Evolutionary conservation across 352 stramenopile genomes (phyloP).

Genomic region (Hyaloperonospora brassicae): DNA sequence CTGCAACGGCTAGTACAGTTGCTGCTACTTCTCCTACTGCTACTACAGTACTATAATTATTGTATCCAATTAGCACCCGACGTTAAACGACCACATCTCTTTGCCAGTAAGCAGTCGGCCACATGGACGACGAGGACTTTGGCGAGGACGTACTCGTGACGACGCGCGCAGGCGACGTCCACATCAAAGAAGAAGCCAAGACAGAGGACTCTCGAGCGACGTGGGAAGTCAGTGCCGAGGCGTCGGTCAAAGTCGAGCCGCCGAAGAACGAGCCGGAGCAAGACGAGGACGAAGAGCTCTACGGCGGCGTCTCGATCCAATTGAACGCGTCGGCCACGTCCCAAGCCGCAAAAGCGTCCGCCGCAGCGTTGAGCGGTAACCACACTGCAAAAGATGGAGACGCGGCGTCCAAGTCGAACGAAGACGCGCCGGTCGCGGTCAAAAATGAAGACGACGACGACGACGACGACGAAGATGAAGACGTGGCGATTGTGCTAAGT

Average conservation of each 20-base stretch:
- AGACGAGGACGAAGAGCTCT: slow-evolving; percentile 73
- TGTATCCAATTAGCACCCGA: not conserved
- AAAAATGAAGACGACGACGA: slow-evolving; percentile 82
- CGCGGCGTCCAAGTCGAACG: slow-evolving; percentile 6
- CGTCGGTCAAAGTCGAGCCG: slow-evolving; percentile 9
- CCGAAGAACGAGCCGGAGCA: slow-evolving; percentile 29
- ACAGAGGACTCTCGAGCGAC: slow-evolving; percentile 20
- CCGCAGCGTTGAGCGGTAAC: slow-evolving; percentile 3
- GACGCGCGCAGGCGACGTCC: slow-evolving; percentile 9
- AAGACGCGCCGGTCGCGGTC: slow-evolving; percentile 35
- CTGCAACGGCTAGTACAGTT: too few species aligned
- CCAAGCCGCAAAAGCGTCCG: slow-evolving; percentile 15
- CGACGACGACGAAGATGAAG: slow-evolving; percentile 35
- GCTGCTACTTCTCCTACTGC: too few species aligned
- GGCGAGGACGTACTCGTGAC: slow-evolving; percentile 68
- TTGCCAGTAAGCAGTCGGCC: not conserved
- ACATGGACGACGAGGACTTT: slow-evolving; percentile 68
- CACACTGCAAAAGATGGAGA: not conserved
- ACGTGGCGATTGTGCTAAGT: slow-evolving; percentile 73
- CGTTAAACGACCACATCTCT: too few species aligned
- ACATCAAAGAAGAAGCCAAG: slow-evolving; percentile 26
- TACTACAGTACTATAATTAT: too few species aligned
- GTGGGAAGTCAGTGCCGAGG: slow-evolving; percentile 15
- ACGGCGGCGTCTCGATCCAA: slow-evolving; percentile 70
- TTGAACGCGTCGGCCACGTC: slow-evolving; percentile 36